phyloP scores from a whole-genome alignment of 805 yeast genomes.

The Kazachstania bromeliacearum region DNA sequence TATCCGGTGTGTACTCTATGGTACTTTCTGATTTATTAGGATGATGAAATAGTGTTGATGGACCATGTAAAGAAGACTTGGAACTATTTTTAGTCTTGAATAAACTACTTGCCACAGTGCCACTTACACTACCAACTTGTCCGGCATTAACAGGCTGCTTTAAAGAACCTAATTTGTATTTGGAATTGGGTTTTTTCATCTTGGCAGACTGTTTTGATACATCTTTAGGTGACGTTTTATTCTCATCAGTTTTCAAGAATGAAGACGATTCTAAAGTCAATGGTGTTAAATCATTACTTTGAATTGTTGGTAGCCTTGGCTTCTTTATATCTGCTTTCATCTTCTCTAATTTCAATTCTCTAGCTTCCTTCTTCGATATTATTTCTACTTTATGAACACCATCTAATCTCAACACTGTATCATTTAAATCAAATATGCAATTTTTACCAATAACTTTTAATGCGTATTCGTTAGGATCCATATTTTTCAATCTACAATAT shows the following conservation, averaged over 20 bases:
- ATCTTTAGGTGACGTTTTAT: conserved; percentile 16
- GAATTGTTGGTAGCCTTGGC: conserved; percentile 27
- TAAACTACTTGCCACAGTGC: conserved; percentile 15
- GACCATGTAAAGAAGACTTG: conserved; percentile 24
- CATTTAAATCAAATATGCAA: conserved; percentile 29
- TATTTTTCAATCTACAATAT: conserved; percentile 28
- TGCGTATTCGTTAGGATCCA: conserved; percentile 31
- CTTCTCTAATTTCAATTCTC: conserved; percentile 28
- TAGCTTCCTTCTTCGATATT: conserved; percentile 35
- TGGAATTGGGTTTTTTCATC: too few relatives aligned
- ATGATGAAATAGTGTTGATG: conserved; percentile 11
- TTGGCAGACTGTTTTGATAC: conserved; percentile 14
- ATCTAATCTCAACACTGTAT: conserved; percentile 34
- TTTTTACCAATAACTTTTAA: conserved; percentile 29
- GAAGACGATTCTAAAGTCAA: conserved; percentile 22
- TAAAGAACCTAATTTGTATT: neutral
- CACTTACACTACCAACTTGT: conserved; percentile 7
- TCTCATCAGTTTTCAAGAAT: conserved; percentile 16
- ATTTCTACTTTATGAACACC: conserved; percentile 35
- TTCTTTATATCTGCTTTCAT: conserved; percentile 22
- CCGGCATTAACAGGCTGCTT: neutral
- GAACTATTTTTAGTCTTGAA: conserved; percentile 31
- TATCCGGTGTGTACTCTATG: conserved; percentile 10
- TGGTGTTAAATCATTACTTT: conserved; percentile 29
- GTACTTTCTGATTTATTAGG: conserved; percentile 11